phyloP scores from a whole-genome alignment of 2,329 filamentous ascomycete species.

The Cladosporium austrohemisphaericum region DNA sequence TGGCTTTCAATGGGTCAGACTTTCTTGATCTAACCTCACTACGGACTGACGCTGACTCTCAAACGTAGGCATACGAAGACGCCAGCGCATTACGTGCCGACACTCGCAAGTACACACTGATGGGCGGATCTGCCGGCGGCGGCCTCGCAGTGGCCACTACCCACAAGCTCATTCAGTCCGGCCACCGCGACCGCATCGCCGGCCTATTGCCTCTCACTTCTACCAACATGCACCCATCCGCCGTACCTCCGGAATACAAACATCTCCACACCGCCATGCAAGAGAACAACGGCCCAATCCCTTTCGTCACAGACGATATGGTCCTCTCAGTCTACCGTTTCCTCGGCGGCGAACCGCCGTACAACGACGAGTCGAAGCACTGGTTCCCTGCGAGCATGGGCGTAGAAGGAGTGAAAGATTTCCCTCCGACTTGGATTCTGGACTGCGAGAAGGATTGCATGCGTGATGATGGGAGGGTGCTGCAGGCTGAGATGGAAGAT shows the following conservation, averaged over 20 bases:
- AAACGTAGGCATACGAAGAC: constrained; percentile 2
- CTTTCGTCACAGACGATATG: constrained; percentile 9
- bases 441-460: constrained; percentile 27
- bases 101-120: constrained; percentile 2
- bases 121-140: constrained; percentile 22
- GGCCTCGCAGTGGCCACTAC: constrained; percentile 16
- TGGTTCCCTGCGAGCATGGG: constrained; percentile 15
- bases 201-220: constrained; percentile 18
- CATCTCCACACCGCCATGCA: constrained; percentile 11
- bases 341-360: constrained; percentile 10
- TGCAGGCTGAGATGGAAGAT: constrained; percentile 29
- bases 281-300: constrained; percentile 13
- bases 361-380: constrained; percentile 3
- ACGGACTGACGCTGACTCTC: not conserved
- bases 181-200: constrained; percentile 7
- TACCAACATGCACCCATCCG: constrained; percentile 16
- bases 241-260: constrained; percentile 16
- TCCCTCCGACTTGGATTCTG: constrained; percentile 21
- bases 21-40: not conserved
- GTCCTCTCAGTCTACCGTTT: not conserved
- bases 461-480: constrained; percentile 30
- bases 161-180: constrained; percentile 13
- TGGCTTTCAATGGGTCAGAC: constrained; percentile 6
- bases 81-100: constrained; percentile 16
- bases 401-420: constrained; percentile 14